Evolutionary conservation across 2,329 filamentous ascomycete genomes (phyloP).

Genomic region (Ophiostoma novo-ulmi): DNA sequence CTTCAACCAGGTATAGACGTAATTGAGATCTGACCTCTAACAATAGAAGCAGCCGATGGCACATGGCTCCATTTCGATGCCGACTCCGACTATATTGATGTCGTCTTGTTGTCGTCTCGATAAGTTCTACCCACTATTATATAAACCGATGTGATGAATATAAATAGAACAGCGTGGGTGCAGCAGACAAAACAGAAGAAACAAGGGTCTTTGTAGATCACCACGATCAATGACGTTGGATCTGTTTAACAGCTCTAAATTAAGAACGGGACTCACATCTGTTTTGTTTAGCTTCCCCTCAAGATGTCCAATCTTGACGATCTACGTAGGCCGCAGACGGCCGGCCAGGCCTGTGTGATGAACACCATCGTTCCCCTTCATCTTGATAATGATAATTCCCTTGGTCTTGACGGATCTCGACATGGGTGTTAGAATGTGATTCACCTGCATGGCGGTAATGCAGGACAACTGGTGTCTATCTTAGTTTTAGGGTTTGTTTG

Average conservation of each 20-base stretch:
- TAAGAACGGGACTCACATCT: slow-evolving; percentile 4
- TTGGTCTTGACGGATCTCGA: background rate
- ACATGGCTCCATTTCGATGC: background rate
- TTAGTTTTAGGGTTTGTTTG: background rate
- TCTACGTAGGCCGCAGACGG: background rate
- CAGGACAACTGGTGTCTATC: background rate
- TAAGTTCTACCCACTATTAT: background rate
- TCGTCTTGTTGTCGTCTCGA: background rate
- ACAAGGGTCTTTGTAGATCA: background rate
- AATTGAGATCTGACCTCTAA: background rate
- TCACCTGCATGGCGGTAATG: background rate
- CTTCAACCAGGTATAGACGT: background rate
- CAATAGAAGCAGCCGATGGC: background rate
- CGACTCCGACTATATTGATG: background rate
- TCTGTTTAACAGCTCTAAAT: background rate
- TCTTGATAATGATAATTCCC: background rate
- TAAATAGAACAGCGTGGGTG: background rate
- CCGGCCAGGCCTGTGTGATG: background rate
- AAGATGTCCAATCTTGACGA: background rate
- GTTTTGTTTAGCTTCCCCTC: background rate
- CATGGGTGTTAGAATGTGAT: background rate
- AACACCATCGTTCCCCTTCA: background rate
- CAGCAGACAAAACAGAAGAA: background rate
- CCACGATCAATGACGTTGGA: background rate
- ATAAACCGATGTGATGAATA: background rate